Evolutionary conservation across 306 rosid genomes (phyloP), one percentile per base, ranked within the genome.

Genomic region (peach (Prunus persica)): DNA sequence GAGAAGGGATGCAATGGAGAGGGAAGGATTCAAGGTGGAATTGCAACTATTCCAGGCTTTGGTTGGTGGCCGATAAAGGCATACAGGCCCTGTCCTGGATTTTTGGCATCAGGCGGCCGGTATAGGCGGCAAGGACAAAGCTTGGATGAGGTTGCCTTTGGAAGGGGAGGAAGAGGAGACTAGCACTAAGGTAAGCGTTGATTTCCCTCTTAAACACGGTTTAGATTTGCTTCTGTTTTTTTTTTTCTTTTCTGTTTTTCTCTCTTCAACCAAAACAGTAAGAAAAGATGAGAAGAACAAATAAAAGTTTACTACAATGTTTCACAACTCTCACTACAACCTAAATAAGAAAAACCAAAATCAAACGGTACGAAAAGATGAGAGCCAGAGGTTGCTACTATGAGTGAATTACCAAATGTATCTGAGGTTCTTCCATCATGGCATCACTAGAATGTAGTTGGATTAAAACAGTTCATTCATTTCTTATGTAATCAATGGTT

Each of bases 1-100:
- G 97, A 95, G 88, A 88, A 51, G 84, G 97, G 97, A 32, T 95
- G 98, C 87, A 92, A 95, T 71, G 97, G 96, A 13, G 91, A 92
- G 78, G 98, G 99, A 85, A 95, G 97, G 66, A 85, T 95, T 62
- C 99, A 95, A 52, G 98, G 98, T 54, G 98, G 98, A 46, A 95
- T 95, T 74, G 98, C 97, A 34, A 90, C 97, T 4, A 58, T 95
- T 1, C 99, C 97, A 0, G 97, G 99, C 66, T 95, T 95, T 84
- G 99, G 97, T 2, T 95, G 99, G 99, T 95, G 99, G 99, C 99
- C 99, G 4, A 95, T 92, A 27, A 95, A 90, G 85, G 99, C 99
- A 73, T 95, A 90, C 79, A 86, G 97, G 73, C 99, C 97, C 4
- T 95, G 99, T 46, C 99, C 99, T 73, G 96, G 88, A 14, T 92